Base-by-base conservation (phyloP, 345 rosid species). In the Lepidium sativum region DNA sequence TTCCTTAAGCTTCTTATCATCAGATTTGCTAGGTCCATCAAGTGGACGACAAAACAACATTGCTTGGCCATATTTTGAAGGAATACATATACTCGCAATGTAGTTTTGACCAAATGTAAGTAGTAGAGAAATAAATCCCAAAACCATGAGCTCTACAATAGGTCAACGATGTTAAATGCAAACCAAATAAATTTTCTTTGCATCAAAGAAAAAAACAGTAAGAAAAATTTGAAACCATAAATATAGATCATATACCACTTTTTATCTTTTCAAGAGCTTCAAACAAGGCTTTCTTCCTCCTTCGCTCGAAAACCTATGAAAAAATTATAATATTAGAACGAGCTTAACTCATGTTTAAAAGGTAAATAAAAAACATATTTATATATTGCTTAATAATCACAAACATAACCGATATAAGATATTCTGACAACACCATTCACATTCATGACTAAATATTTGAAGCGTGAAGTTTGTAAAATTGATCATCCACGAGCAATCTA, bases 241-340 rank as follows among this genome's bases (percentile, higher is more conserved):
- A 5, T 10, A 18, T 10, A 5, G 8, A 20, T 11, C n/a, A 9
- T 21, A 12, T 45, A 9, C 98, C 96, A 34, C 44, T 79, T 82
- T 92, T 92, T 23, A 92, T 77, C 69, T 85, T 92, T 72, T 79
- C 81, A 52, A 89, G 95, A 44, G 96, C 98, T 74, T 89, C 95
- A 34, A 17, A 70, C 59, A 91, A 77, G 65, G 91, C 89, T 37
- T 54, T 67, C 79, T 85, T 89, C 54, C 67, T 80, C 72, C 63
- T 83, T 42, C 55, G 33, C 6, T 69, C 69, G 34, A 87, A 81
- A 38, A 58, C 63, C n/a, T n/a, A n/a, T n/a, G n/a, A n/a, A n/a
- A n/a, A n/a, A n/a, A n/a, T n/a, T n/a, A n/a, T n/a, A n/a, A n/a
- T 27, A 27, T 27, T 27, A 27, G 31, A 5, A 6, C 6, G 31